phyloP scores from a whole-genome alignment of 768 basidiomycete genomes.

The Tylopilus cervinicoccineus region DNA sequence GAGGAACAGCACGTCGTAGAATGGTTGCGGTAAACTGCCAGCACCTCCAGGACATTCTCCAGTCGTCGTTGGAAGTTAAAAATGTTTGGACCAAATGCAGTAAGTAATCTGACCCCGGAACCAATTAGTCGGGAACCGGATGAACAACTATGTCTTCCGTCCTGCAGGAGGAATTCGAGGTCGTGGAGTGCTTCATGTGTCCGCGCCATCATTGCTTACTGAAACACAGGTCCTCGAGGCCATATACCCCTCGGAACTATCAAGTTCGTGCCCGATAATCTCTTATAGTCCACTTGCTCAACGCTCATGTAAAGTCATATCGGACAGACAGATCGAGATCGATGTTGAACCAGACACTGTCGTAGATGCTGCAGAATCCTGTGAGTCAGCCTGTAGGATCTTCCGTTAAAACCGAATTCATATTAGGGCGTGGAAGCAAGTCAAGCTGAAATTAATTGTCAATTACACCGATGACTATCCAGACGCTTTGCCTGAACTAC shows the following conservation, averaged over 20 bases:
- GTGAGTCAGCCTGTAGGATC: slow-evolving; percentile 35
- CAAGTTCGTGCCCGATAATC: slow-evolving; percentile 62
- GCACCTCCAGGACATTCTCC: slow-evolving; percentile 20
- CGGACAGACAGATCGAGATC: slow-evolving; percentile 78
- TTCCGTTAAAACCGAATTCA: slow-evolving; percentile 6
- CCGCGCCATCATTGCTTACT: slow-evolving; percentile 8
- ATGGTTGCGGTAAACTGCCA: slow-evolving; percentile 10
- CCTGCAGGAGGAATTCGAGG: slow-evolving; percentile 90
- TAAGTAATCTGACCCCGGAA: slow-evolving; percentile 16
- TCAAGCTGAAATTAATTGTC: slow-evolving; percentile 68
- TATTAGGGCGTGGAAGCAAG: slow-evolving; percentile 42
- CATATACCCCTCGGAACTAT: slow-evolving; percentile 92
- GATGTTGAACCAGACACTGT: slow-evolving; percentile 84
- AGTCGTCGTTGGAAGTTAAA: slow-evolving; percentile 3
- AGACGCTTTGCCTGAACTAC: slow-evolving; percentile 71
- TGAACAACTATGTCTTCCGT: slow-evolving; percentile 48
- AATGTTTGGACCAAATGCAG: slow-evolving; percentile 13
- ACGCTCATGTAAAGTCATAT: slow-evolving; percentile 66
- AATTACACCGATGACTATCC: slow-evolving; percentile 83
- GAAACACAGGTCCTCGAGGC: slow-evolving; percentile 78
- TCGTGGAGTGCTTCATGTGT: slow-evolving; percentile 30
- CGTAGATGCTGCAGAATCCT: slow-evolving; percentile 52
- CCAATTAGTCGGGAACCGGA: slow-evolving; percentile 25
- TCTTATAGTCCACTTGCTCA: slow-evolving; percentile 40
- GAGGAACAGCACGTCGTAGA: slow-evolving; percentile 11